Evolutionary conservation across 2,329 filamentous ascomycete species (phyloP), one percentile per base, ranked within the genome.

Genomic region (Phialophora expanda): DNA sequence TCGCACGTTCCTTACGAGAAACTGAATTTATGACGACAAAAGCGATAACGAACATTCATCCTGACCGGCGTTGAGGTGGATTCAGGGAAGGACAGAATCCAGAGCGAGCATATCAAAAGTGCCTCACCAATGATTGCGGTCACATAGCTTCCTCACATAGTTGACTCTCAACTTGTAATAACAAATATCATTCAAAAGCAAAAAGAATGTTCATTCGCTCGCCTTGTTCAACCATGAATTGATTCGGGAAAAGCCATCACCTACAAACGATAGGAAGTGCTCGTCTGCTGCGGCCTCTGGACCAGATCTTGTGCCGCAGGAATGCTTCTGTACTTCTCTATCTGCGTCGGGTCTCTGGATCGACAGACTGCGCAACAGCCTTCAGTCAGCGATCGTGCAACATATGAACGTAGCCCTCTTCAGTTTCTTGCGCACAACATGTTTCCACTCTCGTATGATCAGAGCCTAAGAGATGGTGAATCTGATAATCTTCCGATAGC

Each of bases 1-100:
- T 1, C n/a, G 20, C 24, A 55, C 53, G 7, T 28, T 55, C 53
- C 53, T 55, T 55, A 55, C 53, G 53, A 55, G 28, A 30, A 55
- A 30, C 11, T 20, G 28, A 55, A 30, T 9, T 26, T 14, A 55
- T 22, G 53, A 32, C 53, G 8, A 24, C 4, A 12, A 44, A 12
- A 12, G 20, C 20, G 9, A 51, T 17, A 51, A n/a, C 46, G 22
- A 51, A 51, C 24, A 24, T 51, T 5, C 48, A 22, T 51, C 12
- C 9, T 22, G 24, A 51, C 11, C 20, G 24, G 24, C 24, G 48
- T 51, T 51, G 24, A 28, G 20, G 9, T 26, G 48, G 24, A 22
- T 22, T 2, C 20, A 26, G 12, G 20, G 22, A 51, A 51, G 38
- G 38, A 44, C 38, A n/a, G 17, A 44, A 7, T n/a, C 38, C 38